phyloP scores from a whole-genome alignment of 2,329 filamentous ascomycete species.

The Sporothrix mexicana region DNA sequence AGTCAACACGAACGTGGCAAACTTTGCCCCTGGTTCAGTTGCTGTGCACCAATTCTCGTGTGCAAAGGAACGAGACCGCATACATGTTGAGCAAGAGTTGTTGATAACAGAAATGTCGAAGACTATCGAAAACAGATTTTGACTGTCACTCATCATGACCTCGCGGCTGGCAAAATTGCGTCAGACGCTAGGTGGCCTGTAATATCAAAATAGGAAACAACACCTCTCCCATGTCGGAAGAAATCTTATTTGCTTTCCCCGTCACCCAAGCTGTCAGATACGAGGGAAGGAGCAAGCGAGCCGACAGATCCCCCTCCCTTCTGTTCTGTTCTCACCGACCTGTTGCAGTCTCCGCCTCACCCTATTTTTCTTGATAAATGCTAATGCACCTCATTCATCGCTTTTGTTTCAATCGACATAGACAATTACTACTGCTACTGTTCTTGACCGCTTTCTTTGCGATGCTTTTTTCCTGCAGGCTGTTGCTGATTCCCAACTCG shows the following conservation, averaged over 20 bases:
- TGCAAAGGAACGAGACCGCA: not conserved
- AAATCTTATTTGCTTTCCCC: slow-evolving; percentile 10
- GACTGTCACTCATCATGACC: not conserved
- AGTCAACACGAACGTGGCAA: not conserved
- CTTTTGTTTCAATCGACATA: no score
- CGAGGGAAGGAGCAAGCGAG: slow-evolving; percentile 17
- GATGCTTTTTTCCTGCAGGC: not conserved
- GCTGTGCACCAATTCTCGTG: not conserved
- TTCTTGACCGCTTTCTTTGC: not conserved
- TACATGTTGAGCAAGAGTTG: not conserved
- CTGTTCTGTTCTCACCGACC: not conserved
- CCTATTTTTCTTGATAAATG: no score
- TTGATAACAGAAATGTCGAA: not conserved
- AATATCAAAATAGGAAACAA: slow-evolving; percentile 7
- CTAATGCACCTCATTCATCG: no score
- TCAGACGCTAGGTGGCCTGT: slow-evolving; percentile 34
- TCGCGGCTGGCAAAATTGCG: slow-evolving; percentile 34
- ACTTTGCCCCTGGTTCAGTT: not conserved
- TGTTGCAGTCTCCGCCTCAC: not conserved
- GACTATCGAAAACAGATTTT: not conserved
- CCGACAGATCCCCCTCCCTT: slow-evolving; percentile 1
- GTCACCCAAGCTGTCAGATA: not conserved
- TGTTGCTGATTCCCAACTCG: not conserved
- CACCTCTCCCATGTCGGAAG: slow-evolving; percentile 3
- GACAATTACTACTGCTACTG: no score